Evolutionary conservation across 2,329 filamentous ascomycete species (phyloP).

Genomic region (Penicillium paneum): DNA sequence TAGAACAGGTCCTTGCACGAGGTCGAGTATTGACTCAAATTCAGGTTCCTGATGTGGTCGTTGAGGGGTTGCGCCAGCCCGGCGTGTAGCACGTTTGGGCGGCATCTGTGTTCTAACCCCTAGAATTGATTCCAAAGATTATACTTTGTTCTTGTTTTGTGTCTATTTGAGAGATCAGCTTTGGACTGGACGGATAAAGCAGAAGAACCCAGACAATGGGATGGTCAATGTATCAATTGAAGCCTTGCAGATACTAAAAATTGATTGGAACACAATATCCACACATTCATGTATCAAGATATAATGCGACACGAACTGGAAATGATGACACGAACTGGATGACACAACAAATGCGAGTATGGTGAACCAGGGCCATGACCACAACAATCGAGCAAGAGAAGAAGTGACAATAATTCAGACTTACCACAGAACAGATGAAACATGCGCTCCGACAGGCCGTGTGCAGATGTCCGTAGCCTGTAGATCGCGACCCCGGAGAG

Average conservation of each 20-base stretch:
- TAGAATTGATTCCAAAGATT: background rate
- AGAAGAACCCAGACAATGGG: background rate
- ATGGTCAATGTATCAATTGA: background rate
- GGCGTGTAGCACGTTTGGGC: constrained; percentile 22
- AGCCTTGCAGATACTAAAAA: background rate
- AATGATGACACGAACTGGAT: background rate
- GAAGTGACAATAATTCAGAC: background rate
- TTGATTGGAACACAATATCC: background rate
- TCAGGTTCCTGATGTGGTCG: background rate
- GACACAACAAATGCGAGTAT: background rate
- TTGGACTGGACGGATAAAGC: background rate
- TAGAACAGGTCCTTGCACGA: constrained; percentile 22
- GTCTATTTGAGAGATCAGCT: background rate
- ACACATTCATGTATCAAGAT: background rate
- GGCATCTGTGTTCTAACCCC: constrained; percentile 21
- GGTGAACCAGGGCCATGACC: background rate
- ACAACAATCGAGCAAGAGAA: background rate
- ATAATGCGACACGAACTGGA: background rate
- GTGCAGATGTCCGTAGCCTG: constrained; percentile 2
- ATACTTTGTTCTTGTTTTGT: background rate
- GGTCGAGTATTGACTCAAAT: constrained; percentile 2
- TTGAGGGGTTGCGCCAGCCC: constrained; percentile 13
- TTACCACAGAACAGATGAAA: background rate
- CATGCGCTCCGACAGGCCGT: background rate
- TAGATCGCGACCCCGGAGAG: constrained; percentile 18